Evolutionary conservation across 352 stramenopile species (phyloP).

Genomic region (Peronospora destructor): DNA sequence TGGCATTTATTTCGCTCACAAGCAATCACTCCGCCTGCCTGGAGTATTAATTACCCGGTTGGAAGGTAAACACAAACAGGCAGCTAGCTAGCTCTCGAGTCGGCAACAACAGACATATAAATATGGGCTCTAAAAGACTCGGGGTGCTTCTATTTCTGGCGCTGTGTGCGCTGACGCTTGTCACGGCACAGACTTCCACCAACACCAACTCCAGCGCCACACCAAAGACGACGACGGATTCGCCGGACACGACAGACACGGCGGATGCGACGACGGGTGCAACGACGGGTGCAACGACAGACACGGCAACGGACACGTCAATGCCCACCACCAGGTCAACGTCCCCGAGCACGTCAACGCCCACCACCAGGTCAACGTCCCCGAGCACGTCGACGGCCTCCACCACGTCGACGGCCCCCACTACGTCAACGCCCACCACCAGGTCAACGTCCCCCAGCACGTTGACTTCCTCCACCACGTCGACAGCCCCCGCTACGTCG

Average conservation of each 20-base stretch:
- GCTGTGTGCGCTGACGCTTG: slow-evolving; percentile 19
- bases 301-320: slow-evolving; percentile 3
- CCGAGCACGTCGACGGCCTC: too few species aligned
- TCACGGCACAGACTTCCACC: slow-evolving; percentile 17
- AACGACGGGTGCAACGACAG: too few species aligned
- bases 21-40: slow-evolving; percentile 16
- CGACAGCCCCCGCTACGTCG: too few species aligned
- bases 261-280: too few species aligned
- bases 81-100: slow-evolving; percentile 6
- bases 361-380: too few species aligned
- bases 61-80: slow-evolving; percentile 4
- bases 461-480: too few species aligned
- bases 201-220: too few species aligned
- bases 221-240: slow-evolving; percentile 15
- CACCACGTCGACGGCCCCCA: too few species aligned
- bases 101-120: slow-evolving; percentile 1
- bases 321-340: slow-evolving; percentile 15
- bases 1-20: slow-evolving; percentile 7
- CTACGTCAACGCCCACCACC: too few species aligned
- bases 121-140: slow-evolving; percentile 20
- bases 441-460: too few species aligned
- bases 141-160: slow-evolving; percentile 17
- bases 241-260: not conserved
- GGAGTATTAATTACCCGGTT: slow-evolving; percentile 19
- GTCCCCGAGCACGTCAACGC: slow-evolving; percentile 16